Conservation (phyloP, 371 early-diverging fungal species). For the Cokeromyces recurvatus region DNA sequence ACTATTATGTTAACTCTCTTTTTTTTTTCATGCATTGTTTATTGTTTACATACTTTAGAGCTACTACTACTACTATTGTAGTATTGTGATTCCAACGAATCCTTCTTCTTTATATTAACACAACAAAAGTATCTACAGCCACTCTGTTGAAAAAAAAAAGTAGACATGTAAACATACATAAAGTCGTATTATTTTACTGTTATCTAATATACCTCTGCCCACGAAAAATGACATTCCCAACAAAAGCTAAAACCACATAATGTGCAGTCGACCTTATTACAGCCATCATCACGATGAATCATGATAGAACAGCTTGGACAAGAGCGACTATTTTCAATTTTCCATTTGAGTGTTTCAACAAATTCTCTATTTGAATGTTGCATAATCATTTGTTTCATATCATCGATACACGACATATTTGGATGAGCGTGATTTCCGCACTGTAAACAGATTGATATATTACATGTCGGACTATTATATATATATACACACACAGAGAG, state of each 20-base stretch:
- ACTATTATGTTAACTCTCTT: no score
- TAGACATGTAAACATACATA: not conserved
- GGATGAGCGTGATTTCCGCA: constrained; percentile 54
- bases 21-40: no score
- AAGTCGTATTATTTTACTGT: no score
- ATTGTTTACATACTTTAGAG: not conserved
- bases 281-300: constrained; percentile 70
- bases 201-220: constrained; percentile 19
- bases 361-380: constrained; percentile 14
- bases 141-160: constrained; percentile 4
- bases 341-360: constrained; percentile 46
- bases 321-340: constrained; percentile 39
- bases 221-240: constrained; percentile 42
- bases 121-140: constrained; percentile 26
- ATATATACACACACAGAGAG: no score
- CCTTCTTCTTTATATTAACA: constrained; percentile 1
- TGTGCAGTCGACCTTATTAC: constrained; percentile 69
- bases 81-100: no score
- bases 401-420: constrained; percentile 41
- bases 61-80: not conserved
- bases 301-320: constrained; percentile 66
- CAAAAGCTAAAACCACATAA: constrained; percentile 66
- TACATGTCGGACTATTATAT: constrained; percentile 30
- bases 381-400: constrained; percentile 33
- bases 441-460: constrained; percentile 47